Conservation (phyloP, 352 stramenopile species). For the Chrysophaeum taylorii region DNA sequence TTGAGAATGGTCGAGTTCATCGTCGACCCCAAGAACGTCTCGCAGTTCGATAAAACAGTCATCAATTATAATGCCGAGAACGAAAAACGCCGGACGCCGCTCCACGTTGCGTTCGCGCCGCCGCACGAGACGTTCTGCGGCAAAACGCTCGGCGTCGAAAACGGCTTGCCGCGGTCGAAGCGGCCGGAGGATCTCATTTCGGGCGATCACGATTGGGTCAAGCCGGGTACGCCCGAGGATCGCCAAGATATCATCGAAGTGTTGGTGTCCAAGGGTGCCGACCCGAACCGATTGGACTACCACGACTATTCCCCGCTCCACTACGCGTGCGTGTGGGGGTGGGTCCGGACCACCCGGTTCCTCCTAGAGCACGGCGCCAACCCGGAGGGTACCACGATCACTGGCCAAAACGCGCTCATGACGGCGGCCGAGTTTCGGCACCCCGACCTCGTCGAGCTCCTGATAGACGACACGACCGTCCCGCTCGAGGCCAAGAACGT, state of each 20-base stretch:
- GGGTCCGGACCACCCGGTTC: conserved; percentile 13
- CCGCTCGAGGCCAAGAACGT: conserved; percentile 16
- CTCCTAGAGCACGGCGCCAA: conserved; percentile 19
- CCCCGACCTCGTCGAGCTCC: conserved; percentile 9
- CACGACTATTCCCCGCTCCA: conserved; percentile 23
- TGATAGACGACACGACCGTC: conserved; percentile 15
- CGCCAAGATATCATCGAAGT: conserved; percentile 19
- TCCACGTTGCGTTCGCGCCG: conserved; percentile 20
- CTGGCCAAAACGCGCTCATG: conserved; percentile 22
- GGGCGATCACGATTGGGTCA: conserved; percentile 17
- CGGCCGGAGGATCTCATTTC: conserved; percentile 18
- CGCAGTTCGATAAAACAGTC: conserved; percentile 6
- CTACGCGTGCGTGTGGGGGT: conserved; percentile 21
- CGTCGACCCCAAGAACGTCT: conserved; percentile 20
- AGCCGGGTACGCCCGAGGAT: conserved; percentile 8
- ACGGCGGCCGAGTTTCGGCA: conserved; percentile 12
- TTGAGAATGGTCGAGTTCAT: conserved; percentile 23
- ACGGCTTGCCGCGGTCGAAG: conserved; percentile 10
- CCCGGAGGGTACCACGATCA: conserved; percentile 14
- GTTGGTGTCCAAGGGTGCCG: conserved; percentile 13
- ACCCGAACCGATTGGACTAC: conserved; percentile 21
- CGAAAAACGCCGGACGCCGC: conserved; percentile 18
- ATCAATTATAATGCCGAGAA: conserved; percentile 17
- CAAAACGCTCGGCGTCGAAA: not conserved
- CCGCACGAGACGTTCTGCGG: conserved; percentile 17